Evolutionary conservation across 192 early-diverging fungal species (phyloP), one percentile per base, ranked within the genome.

Genomic region (Backusella macrospora): DNA sequence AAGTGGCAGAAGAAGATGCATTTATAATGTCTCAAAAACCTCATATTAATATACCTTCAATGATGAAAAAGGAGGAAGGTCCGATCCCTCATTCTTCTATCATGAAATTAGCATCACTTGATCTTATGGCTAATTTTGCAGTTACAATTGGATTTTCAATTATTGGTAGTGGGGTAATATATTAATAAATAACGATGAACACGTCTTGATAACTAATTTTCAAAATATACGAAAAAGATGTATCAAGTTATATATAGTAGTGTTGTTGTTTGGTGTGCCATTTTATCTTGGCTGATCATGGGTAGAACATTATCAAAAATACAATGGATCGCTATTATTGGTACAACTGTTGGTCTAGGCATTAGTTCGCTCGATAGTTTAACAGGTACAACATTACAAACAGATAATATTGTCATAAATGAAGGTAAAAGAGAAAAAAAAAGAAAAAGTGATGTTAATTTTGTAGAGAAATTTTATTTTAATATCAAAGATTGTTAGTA

Each of bases 181-280:
- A 69, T n/a, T 13, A 12, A 23, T 47, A 75, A 42, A 34, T 26
- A 34, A 65, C 38, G n/a, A 65, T 21, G 21, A 52, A 49, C 14
- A 49, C 18, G 5, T 49, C 21, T 52, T 21, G 16, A 48, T 16
- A 16, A 48, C 12, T 65, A 44, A 44, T 43, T 34, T 1, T 34
- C 29, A 34, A 34, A 34, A 34, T 34, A 34, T 2, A 34, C 29
- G 21, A 52, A 48, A 16, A 73, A 88, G 87, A 86, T 87, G 85
- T 88, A 83, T 47, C 87, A 88, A 83, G 83, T 89, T 9, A 87
- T 89, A 48, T 87, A 89, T 62, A 84, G 83, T 67, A 86, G 84
- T 7, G 84, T 89, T 15, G 87, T 89, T 18, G 85, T 89, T 39
- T 89, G 87, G 87, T 89, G 87, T 64, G 87, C 87, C 4, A 85